Conservation (phyloP, 345 rosid genomes). For the Odontarrhena argentea region DNA sequence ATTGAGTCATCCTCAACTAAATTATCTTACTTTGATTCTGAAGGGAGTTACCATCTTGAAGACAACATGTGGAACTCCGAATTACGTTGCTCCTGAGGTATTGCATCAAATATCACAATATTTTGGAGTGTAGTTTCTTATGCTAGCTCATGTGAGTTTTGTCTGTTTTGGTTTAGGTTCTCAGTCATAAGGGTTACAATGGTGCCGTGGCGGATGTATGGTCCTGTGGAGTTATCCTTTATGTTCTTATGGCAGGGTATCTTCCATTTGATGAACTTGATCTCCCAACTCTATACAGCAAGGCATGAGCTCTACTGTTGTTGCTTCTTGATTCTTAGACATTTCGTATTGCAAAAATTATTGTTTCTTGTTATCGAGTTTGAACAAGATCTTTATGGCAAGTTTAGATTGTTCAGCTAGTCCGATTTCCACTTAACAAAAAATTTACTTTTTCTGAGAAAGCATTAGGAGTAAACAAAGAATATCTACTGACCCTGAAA, state of each 20-base stretch:
- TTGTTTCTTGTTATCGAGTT: not conserved
- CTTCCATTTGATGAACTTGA: conserved; percentile 99
- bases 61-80: conserved; percentile 97
- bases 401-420: not conserved
- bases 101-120: not conserved
- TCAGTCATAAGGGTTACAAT: conserved; percentile 92
- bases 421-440: too few species aligned
- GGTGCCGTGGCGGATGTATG: conserved; percentile 96
- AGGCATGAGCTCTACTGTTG: conserved; percentile 59
- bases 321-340: conserved; percentile 21
- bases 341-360: conserved; percentile 13
- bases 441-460: not conserved
- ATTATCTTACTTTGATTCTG: conserved; percentile 6
- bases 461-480: conserved; percentile 3
- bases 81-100: conserved; percentile 99
- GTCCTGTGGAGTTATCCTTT: conserved; percentile 97
- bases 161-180: conserved; percentile 60
- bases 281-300: conserved; percentile 87
- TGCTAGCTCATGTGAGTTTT: conserved; percentile 21
- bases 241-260: conserved; percentile 94
- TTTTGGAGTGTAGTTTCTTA: not conserved
- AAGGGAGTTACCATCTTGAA: conserved; percentile 85
- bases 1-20: conserved; percentile 8
- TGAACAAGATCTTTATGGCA: not conserved
- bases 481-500: conserved; percentile 3